Conservation (phyloP, 2,329 filamentous ascomycete genomes). For the Fusarium marasasianum region DNA sequence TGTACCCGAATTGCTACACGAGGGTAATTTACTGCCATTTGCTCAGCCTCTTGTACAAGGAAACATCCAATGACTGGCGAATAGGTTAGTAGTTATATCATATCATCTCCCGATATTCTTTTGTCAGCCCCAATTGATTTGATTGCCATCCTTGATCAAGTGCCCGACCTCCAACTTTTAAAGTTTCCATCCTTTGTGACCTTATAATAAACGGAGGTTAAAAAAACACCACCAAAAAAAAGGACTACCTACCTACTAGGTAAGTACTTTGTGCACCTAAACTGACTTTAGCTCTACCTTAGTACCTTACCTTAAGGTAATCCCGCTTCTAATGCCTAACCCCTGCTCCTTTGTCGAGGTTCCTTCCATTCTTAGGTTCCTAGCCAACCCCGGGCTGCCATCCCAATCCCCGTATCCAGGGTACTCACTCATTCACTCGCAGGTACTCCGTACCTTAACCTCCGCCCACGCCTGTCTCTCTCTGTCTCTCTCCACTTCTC, state of each 20-base stretch:
- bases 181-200: neutral
- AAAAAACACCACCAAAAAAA: neutral
- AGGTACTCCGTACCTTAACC: neutral
- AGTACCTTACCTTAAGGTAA: neutral
- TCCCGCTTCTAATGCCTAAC: slow-evolving; percentile 5
- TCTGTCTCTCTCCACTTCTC: slow-evolving; percentile 6
- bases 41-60: neutral
- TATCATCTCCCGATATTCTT: neutral
- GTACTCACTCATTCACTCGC: neutral
- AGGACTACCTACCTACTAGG: neutral
- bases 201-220: neutral
- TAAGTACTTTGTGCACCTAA: neutral
- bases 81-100: neutral
- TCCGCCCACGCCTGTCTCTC: slow-evolving; percentile 6
- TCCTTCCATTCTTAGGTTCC: slow-evolving; percentile 21
- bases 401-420: neutral
- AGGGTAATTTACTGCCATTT: neutral
- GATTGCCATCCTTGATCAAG: neutral
- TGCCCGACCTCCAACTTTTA: slow-evolving; percentile 11
- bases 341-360: slow-evolving; percentile 9
- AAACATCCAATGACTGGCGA: neutral
- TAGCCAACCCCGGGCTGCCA: neutral
- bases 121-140: neutral
- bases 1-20: neutral
- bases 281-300: slow-evolving; percentile 8